Conservation (phyloP, 2,329 filamentous ascomycete species). For the Emericellopsis cladophorae region DNA sequence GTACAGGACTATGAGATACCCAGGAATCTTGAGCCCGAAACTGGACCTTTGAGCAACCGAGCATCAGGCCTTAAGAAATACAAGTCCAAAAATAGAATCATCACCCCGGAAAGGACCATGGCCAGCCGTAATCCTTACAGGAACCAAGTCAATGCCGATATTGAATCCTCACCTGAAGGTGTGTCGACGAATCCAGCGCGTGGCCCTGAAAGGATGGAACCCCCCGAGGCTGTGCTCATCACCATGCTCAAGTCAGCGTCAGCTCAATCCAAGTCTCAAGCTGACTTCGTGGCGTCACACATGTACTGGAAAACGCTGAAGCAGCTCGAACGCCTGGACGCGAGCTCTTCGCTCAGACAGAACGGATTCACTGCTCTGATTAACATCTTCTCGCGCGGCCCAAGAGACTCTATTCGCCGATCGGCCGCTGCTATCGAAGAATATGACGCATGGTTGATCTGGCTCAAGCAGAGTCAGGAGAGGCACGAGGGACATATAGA, state of each 20-base stretch:
- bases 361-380: slow-evolving; percentile 61
- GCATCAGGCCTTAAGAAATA: slow-evolving; percentile 49
- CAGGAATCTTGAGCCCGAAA: slow-evolving; percentile 47
- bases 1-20: slow-evolving; percentile 76
- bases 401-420: slow-evolving; percentile 54
- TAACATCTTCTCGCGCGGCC: slow-evolving; percentile 61
- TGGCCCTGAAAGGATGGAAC: slow-evolving; percentile 1
- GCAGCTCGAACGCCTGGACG: slow-evolving; percentile 50
- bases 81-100: slow-evolving; percentile 45
- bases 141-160: slow-evolving; percentile 13
- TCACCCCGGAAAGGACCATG: slow-evolving; percentile 35
- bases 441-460: slow-evolving; percentile 71
- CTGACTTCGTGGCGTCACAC: slow-evolving; percentile 74
- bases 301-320: slow-evolving; percentile 76
- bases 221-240: slow-evolving; percentile 42
- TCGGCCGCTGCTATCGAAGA: slow-evolving; percentile 64
- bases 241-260: slow-evolving; percentile 68
- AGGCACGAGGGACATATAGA: slow-evolving; percentile 64
- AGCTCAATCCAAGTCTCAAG: slow-evolving; percentile 62
- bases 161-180: slow-evolving; percentile 4
- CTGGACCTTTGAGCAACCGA: slow-evolving; percentile 57
- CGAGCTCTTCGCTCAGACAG: slow-evolving; percentile 45
- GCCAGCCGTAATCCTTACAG: slow-evolving; percentile 48
- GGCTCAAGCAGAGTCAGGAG: slow-evolving; percentile 72
- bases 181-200: slow-evolving; percentile 2